Evolutionary conservation across 345 rosid species (phyloP), one percentile per base, ranked within the genome.

Genomic region (Eucalyptus sp.): DNA sequence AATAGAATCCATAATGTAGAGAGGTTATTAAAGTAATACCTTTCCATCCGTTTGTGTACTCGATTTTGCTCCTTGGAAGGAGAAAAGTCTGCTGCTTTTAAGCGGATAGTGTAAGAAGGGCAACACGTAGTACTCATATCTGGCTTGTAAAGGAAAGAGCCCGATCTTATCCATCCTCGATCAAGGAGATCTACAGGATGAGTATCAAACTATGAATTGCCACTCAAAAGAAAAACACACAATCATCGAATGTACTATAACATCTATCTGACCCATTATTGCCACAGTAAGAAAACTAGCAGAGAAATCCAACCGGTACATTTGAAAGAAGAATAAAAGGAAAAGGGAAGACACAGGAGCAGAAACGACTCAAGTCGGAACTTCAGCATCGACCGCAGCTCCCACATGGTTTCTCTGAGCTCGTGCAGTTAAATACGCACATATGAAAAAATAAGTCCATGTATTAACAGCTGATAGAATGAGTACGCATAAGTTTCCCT

Each of bases 71-170:
- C 98, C 87, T 96, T 98, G 50, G 96, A 92, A 87, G 95, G 95
- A 90, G 91, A 93, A 92, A 97, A 96, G 86, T 93, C 96, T 89
- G 88, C 92, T 64, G 98, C 96, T 91, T 91, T 96, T 90, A 98
- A 88, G n/a, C 99, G 99, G 60, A 98, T 97, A 2, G 99, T 92
- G 90, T 98, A 98, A 89, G 99, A 89, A 51, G 99, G 99, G 91
- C 99, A 98, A 86, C 99, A 98, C 1, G 99, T 98, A 92, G 88
- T 95, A 90, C 94, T 95, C 99, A 98, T 97, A 90, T 97, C 97
- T 88, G 96, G 99, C 90, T 96, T 93, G 93, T 96, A 97, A 44
- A 98, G 96, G 89, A 95, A 94, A 91, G 92, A 94, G 51, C 99
- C 99, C 7, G 97, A 92, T 90, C 98, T 92, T 92, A 98, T 96